These are phyloP conservation scores for Tolypocladium endophyticum DNA, from an alignment of 2,329 filamentous ascomycete species.

Conservation along the genomic window DNA sequence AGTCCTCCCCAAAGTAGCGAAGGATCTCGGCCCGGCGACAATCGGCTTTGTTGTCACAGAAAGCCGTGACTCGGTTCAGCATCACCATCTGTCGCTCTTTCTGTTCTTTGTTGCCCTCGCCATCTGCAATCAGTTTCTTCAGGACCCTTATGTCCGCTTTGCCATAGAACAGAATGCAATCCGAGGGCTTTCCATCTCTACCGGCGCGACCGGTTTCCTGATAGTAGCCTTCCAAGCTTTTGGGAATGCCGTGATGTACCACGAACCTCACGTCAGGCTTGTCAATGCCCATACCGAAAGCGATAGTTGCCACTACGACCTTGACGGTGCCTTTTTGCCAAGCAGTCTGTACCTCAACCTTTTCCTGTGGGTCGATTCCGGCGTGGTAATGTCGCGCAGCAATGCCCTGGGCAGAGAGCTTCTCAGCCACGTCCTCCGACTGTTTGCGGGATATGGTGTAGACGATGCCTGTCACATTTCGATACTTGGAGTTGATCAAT, in stretches of 20 bases:
- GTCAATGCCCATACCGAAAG: slow-evolving; percentile 99
- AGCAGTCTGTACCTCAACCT: slow-evolving; percentile 58
- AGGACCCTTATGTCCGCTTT: slow-evolving; percentile 67
- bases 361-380: slow-evolving; percentile 56
- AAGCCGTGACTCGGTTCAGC: slow-evolving; percentile 75
- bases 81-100: slow-evolving; percentile 77
- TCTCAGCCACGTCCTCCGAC: slow-evolving; percentile 69
- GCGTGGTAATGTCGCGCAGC: slow-evolving; percentile 81
- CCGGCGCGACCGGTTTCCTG: slow-evolving; percentile 95
- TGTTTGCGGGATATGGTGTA: slow-evolving; percentile 82
- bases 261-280: slow-evolving; percentile 95
- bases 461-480: slow-evolving; percentile 72
- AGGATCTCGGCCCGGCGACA: slow-evolving; percentile 84
- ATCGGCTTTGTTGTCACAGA: slow-evolving; percentile 80
- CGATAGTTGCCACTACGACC: slow-evolving; percentile 94
- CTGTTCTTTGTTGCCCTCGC: slow-evolving; percentile 65
- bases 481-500: slow-evolving; percentile 62
- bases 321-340: slow-evolving; percentile 78
- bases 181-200: slow-evolving; percentile 75
- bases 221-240: slow-evolving; percentile 95
- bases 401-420: slow-evolving; percentile 56
- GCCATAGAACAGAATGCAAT: slow-evolving; percentile 83
- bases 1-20: slow-evolving; percentile 87
- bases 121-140: slow-evolving; percentile 72
- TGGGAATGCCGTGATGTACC: slow-evolving; percentile 84